Percentiles rank a stretch among this genome's conserved stretches.
phyloP scores from a whole-genome alignment of 768 basidiomycete species.

The Mrakia gelida region DNA sequence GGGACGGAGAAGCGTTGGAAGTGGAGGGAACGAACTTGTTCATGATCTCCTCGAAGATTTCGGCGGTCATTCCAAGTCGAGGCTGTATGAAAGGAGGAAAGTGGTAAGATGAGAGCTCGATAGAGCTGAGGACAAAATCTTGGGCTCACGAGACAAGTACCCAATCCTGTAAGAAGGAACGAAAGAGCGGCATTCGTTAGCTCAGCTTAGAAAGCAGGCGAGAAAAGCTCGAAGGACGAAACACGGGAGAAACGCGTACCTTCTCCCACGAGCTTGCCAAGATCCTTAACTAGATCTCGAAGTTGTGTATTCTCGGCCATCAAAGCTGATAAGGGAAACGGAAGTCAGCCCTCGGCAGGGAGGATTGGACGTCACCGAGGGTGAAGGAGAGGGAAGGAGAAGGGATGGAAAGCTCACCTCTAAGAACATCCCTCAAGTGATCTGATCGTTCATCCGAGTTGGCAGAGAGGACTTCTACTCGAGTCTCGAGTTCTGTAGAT shows the following conservation, averaged over 20 bases:
- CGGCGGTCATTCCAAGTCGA: slow-evolving; percentile 18
- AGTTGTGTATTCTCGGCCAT: slow-evolving; percentile 28
- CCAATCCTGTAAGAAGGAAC: background rate
- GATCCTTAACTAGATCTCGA: slow-evolving; percentile 13
- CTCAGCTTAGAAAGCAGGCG: too few species aligned
- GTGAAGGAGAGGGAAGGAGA: too few species aligned
- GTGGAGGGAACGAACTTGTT: background rate
- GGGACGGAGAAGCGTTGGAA: background rate
- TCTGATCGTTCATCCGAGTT: slow-evolving; percentile 21
- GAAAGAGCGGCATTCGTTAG: background rate
- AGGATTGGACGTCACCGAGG: background rate
- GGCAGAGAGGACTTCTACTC: slow-evolving; percentile 24
- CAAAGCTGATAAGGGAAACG: slow-evolving; percentile 5
- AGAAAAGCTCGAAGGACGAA: background rate
- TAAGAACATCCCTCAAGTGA: slow-evolving; percentile 25
- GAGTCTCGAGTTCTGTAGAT: slow-evolving; percentile 22
- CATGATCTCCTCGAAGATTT: slow-evolving; percentile 28
- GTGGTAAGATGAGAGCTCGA: background rate
- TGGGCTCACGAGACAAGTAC: background rate
- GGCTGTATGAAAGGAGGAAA: background rate
- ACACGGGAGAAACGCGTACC: background rate
- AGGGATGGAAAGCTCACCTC: slow-evolving; percentile 12
- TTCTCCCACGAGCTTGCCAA: slow-evolving; percentile 20
- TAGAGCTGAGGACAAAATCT: too few species aligned
- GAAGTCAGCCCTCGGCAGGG: slow-evolving; percentile 7